Evolutionary conservation across 768 basidiomycete species (phyloP).

Genomic region (Rhodotorula paludigena): DNA sequence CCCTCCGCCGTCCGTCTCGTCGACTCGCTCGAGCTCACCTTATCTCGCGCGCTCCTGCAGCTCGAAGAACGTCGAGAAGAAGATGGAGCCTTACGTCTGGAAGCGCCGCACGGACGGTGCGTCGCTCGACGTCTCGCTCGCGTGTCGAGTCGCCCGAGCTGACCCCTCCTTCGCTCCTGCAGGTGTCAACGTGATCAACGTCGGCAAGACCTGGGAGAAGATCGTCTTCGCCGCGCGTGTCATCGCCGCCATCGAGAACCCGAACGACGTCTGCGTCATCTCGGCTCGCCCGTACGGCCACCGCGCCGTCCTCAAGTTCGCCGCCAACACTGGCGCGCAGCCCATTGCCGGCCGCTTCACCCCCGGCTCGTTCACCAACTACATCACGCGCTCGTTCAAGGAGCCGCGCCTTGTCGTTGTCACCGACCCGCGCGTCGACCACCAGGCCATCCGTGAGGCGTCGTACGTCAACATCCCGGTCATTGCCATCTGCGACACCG

Average conservation of each 20-base stretch:
- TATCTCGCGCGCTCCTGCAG: not conserved
- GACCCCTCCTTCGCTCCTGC: slow-evolving; percentile 12
- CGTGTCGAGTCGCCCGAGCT: not conserved
- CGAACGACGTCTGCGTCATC: slow-evolving; percentile 95
- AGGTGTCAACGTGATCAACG: slow-evolving; percentile 96
- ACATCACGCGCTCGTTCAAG: slow-evolving; percentile 86
- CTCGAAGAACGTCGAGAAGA: slow-evolving; percentile 98
- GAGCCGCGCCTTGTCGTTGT: slow-evolving; percentile 98
- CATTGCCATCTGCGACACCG: slow-evolving; percentile 97
- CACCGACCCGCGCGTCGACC: slow-evolving; percentile 98
- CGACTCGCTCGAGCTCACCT: not conserved
- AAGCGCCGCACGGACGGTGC: slow-evolving; percentile 90
- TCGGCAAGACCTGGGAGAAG: slow-evolving; percentile 99
- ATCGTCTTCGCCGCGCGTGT: slow-evolving; percentile 95
- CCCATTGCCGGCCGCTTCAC: slow-evolving; percentile 99
- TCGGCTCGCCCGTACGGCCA: slow-evolving; percentile 98
- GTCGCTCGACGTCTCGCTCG: not conserved
- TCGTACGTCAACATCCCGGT: slow-evolving; percentile 99
- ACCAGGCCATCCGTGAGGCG: slow-evolving; percentile 99
- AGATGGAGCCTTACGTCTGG: slow-evolving; percentile 98
- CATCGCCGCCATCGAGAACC: slow-evolving; percentile 80
- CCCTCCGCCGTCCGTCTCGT: too few relatives aligned
- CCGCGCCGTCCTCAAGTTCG: slow-evolving; percentile 98
- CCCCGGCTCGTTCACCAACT: slow-evolving; percentile 98
- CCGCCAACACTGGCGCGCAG: slow-evolving; percentile 94